Percentiles rank a stretch among this genome's conserved stretches.
Evolutionary conservation across 2,329 filamentous ascomycete species (phyloP).

Genomic region (Cladosporium phlei): DNA sequence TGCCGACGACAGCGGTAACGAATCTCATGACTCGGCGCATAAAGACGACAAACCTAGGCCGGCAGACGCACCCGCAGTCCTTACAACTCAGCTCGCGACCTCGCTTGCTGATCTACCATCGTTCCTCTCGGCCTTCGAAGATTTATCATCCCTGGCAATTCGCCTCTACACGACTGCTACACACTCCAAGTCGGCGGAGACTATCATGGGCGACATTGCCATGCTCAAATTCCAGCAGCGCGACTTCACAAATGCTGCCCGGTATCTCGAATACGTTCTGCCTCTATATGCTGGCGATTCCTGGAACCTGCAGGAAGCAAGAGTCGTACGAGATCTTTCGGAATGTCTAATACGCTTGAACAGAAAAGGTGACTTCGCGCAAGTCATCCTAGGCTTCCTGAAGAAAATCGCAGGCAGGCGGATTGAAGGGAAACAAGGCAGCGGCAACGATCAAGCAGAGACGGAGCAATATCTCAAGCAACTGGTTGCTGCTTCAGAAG

Average conservation of each 20-base stretch:
- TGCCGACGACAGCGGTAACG: conserved; percentile 14
- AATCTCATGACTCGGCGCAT: background rate
- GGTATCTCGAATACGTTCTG: conserved; percentile 72
- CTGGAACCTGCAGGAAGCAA: conserved; percentile 76
- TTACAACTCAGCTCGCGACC: background rate
- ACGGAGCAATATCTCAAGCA: background rate
- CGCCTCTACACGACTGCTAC: conserved; percentile 77
- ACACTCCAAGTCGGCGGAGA: conserved; percentile 70
- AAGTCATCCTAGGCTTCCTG: conserved; percentile 68
- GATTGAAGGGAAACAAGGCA: background rate
- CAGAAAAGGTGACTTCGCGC: conserved; percentile 72
- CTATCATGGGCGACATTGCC: conserved; percentile 77
- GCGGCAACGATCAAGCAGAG: conserved; percentile 8
- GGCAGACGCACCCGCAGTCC: background rate
- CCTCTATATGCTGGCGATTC: conserved; percentile 72
- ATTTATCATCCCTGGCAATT: conserved; percentile 54
- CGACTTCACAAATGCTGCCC: conserved; percentile 68
- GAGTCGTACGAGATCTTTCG: conserved; percentile 81
- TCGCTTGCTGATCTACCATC: conserved; percentile 1
- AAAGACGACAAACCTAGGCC: background rate
- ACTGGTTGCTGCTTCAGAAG: conserved; percentile 41
- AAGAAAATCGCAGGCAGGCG: conserved; percentile 52
- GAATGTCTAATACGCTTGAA: conserved; percentile 73
- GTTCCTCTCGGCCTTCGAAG: conserved; percentile 5
- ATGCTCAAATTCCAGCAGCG: conserved; percentile 67